Evolutionary conservation across 176 grass and related monocot species (phyloP).

Genomic region (Oryza glaberrima): DNA sequence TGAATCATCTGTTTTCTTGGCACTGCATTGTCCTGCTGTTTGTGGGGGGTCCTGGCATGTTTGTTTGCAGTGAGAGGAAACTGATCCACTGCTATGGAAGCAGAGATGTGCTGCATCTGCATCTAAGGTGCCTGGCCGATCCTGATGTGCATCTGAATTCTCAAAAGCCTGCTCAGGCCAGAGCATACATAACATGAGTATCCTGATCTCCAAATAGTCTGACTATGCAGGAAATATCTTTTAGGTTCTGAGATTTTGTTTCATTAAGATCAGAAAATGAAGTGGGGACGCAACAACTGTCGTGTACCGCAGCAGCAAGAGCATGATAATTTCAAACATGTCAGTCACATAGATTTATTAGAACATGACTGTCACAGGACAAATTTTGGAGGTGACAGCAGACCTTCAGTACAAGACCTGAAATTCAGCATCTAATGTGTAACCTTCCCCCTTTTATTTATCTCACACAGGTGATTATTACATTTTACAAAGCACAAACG

Average conservation of each 20-base stretch:
- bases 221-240: no score
- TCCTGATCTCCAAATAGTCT: no score
- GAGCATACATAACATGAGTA: no score
- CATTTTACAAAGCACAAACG: background rate
- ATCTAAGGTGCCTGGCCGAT: no score
- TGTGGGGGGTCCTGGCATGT: no score
- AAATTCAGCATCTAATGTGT: constrained; percentile 16
- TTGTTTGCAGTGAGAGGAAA: no score
- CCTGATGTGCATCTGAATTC: no score
- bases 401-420: background rate
- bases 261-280: background rate
- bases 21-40: no score
- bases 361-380: background rate
- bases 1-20: background rate
- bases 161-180: no score
- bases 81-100: no score
- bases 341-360: background rate
- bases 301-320: background rate
- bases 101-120: no score
- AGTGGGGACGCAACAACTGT: background rate
- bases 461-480: constrained; percentile 1
- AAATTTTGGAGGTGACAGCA: background rate
- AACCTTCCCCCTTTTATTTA: constrained; percentile 45
- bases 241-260: background rate
- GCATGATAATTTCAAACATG: background rate